A percentile compares a stretch with the other conserved stretches of the same genome.
Conservation (phyloP, 2,329 filamentous ascomycete genomes). For the Peltaster fructicola region DNA sequence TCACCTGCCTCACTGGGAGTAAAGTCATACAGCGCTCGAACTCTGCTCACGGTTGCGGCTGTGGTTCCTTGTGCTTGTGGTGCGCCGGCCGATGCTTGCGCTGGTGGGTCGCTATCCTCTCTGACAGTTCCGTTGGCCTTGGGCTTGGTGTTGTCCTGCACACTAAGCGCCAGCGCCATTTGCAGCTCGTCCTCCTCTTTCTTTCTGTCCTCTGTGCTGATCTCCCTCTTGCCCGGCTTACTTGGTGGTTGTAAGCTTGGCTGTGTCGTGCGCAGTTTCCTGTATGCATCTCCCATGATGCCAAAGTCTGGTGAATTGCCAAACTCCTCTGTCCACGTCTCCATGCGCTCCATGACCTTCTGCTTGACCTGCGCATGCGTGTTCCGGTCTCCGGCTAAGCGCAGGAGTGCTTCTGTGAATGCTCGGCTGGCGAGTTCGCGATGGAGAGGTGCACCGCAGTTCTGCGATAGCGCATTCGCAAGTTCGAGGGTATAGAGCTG, state of each 20-base stretch:
- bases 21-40: constrained; percentile 88
- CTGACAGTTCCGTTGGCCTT: constrained; percentile 8
- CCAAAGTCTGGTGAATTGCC: constrained; percentile 73
- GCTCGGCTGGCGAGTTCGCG: constrained; percentile 78
- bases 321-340: constrained; percentile 93
- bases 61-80: constrained; percentile 57
- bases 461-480: constrained; percentile 79
- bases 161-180: constrained; percentile 80
- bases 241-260: constrained; percentile 73
- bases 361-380: constrained; percentile 92
- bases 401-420: constrained; percentile 83
- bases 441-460: constrained; percentile 74
- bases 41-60: constrained; percentile 85
- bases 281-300: constrained; percentile 93
- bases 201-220: constrained; percentile 75
- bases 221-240: constrained; percentile 79
- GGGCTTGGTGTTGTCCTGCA: constrained; percentile 58
- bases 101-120: constrained; percentile 18
- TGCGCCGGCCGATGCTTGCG: constrained; percentile 23
- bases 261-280: constrained; percentile 58
- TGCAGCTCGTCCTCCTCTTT: constrained; percentile 96
- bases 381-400: constrained; percentile 81
- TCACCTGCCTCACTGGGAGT: constrained; percentile 85
- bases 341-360: constrained; percentile 93
- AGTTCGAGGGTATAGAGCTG: constrained; percentile 92